These are phyloP conservation scores for Fusarium mexicanum DNA, from an alignment of 2,329 filamentous ascomycete species.

Conservation along the genomic window DNA sequence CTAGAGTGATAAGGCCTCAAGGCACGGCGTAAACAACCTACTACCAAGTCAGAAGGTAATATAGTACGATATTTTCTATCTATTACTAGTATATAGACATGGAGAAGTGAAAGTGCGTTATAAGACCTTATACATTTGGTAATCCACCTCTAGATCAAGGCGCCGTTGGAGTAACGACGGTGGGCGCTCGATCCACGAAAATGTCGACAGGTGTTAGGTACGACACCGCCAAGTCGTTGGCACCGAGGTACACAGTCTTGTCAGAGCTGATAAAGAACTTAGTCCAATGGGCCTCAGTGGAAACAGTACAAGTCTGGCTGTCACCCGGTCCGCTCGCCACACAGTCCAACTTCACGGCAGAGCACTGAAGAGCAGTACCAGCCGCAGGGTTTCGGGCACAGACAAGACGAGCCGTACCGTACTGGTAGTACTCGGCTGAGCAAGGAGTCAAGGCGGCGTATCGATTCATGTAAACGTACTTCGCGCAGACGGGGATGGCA, in stretches of 20 bases:
- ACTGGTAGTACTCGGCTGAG: background rate
- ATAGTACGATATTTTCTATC: background rate
- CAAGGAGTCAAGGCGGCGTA: background rate
- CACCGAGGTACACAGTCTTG: background rate
- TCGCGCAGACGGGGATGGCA: background rate
- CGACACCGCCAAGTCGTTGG: background rate
- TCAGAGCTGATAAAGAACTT: background rate
- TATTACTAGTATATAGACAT: background rate
- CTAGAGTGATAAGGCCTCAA: too few relatives aligned
- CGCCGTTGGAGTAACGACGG: background rate
- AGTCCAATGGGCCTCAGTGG: background rate
- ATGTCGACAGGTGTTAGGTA: rapidly evolving
- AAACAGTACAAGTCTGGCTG: background rate
- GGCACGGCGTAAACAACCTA: too few relatives aligned
- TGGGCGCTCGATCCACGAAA: background rate
- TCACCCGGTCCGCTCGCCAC: background rate
- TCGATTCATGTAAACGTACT: background rate
- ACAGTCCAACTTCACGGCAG: background rate
- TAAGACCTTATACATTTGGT: rapidly evolving
- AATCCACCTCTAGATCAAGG: background rate
- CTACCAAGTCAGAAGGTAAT: too few relatives aligned
- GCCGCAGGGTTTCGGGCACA: background rate
- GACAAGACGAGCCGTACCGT: background rate
- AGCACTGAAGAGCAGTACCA: background rate
- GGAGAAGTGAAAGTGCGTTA: rapidly evolving